phyloP scores from a whole-genome alignment of 495 filamentous ascomycete species.

The Hyphodiscus hymeniophilus region DNA sequence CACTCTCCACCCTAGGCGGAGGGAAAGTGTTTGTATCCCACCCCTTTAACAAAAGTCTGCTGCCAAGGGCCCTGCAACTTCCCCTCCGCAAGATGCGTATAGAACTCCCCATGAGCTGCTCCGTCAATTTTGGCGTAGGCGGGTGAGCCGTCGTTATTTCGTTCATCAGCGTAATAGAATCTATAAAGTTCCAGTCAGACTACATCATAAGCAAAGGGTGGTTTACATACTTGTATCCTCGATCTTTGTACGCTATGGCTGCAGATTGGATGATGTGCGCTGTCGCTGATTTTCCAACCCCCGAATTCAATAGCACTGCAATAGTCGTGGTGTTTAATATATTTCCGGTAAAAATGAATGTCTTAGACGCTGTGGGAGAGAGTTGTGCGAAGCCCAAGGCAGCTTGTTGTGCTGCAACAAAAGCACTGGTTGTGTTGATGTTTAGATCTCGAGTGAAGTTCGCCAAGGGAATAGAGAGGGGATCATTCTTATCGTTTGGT shows the following conservation, averaged over 20 bases:
- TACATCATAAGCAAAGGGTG: slow-evolving; percentile 9
- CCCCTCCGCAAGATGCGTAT: slow-evolving; percentile 28
- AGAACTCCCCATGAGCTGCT: slow-evolving; percentile 34
- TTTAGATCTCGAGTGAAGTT: slow-evolving; percentile 30
- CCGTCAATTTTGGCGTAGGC: slow-evolving; percentile 26
- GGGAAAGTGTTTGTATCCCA: slow-evolving; percentile 13
- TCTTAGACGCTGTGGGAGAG: slow-evolving; percentile 27
- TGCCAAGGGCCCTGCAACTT: slow-evolving; percentile 35
- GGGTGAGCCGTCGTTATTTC: slow-evolving; percentile 32
- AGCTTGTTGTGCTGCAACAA: slow-evolving; percentile 37
- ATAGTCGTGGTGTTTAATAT: slow-evolving; percentile 30
- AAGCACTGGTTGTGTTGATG: slow-evolving; percentile 37
- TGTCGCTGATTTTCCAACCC: slow-evolving; percentile 38
- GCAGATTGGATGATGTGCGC: slow-evolving; percentile 36
- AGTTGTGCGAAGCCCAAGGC: slow-evolving; percentile 31
- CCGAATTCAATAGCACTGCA: slow-evolving; percentile 26
- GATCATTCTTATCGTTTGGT: slow-evolving; percentile 19
- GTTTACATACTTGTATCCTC: slow-evolving; percentile 35
- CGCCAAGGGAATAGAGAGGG: slow-evolving; percentile 27
- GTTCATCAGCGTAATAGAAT: slow-evolving; percentile 42
- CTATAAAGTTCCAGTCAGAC: slow-evolving; percentile 23
- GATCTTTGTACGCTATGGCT: slow-evolving; percentile 30
- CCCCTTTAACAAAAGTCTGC: slow-evolving; percentile 39
- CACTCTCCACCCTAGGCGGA: slow-evolving; percentile 16
- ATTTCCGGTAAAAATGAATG: slow-evolving; percentile 45